These are phyloP conservation scores for Diplocarpon rosae DNA, from an alignment of 2,329 filamentous ascomycete genomes.

Conservation along the genomic window DNA sequence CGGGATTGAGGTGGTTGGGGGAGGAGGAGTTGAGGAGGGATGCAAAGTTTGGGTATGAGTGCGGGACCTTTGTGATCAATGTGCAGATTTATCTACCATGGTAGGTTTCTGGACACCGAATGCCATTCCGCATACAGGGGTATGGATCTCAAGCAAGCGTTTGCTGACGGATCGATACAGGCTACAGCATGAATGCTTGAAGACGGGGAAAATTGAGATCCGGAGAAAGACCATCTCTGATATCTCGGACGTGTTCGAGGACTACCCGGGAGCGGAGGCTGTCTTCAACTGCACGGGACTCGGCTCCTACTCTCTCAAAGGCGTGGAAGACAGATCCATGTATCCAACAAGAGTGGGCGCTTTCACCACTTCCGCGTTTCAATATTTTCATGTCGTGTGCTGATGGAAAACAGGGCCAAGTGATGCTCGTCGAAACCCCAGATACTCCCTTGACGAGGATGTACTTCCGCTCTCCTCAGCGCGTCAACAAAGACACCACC, in stretches of 20 bases:
- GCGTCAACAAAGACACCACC: constrained; percentile 32
- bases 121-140: too few species aligned
- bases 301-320: constrained; percentile 18
- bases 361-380: neutral
- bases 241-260: constrained; percentile 10
- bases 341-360: constrained; percentile 21
- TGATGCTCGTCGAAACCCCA: constrained; percentile 30
- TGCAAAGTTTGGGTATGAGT: constrained; percentile 65
- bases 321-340: constrained; percentile 22
- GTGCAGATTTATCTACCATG: constrained; percentile 15
- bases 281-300: constrained; percentile 23
- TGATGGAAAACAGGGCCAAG: constrained; percentile 20
- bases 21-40: constrained; percentile 42
- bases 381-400: neutral
- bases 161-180: constrained; percentile 29
- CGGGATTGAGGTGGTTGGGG: constrained; percentile 42
- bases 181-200: constrained; percentile 32
- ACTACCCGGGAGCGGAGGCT: constrained; percentile 9
- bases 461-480: constrained; percentile 32
- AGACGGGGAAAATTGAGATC: constrained; percentile 11
- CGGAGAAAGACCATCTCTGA: constrained; percentile 8
- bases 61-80: constrained; percentile 28
- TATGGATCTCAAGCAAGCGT: neutral
- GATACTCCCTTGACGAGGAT: constrained; percentile 29
- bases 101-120: constrained; percentile 24